Evolutionary conservation across 2,329 filamentous ascomycete genomes (phyloP).

Genomic region (Cladosporium sp.): DNA sequence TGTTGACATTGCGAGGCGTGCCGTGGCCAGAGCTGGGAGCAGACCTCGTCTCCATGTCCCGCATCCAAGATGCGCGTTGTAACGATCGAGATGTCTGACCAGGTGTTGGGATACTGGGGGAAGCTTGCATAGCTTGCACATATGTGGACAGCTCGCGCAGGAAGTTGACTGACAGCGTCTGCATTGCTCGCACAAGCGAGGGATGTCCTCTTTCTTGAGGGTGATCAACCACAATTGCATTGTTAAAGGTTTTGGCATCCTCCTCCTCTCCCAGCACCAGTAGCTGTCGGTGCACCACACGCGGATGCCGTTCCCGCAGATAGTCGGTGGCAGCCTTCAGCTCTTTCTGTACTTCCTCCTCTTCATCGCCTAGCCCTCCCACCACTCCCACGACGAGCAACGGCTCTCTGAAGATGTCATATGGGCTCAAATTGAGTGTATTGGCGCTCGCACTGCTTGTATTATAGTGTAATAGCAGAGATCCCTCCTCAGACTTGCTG

Average conservation of each 20-base stretch:
- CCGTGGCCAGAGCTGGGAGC: slow-evolving; percentile 18
- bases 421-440: slow-evolving; percentile 75
- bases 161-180: slow-evolving; percentile 41
- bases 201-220: slow-evolving; percentile 16
- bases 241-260: slow-evolving; percentile 4
- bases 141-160: slow-evolving; percentile 46
- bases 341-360: slow-evolving; percentile 43
- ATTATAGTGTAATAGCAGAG: slow-evolving; percentile 82
- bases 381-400: slow-evolving; percentile 79
- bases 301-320: slow-evolving; percentile 29
- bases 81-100: slow-evolving; percentile 42
- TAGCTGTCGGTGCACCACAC: slow-evolving; percentile 31
- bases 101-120: slow-evolving; percentile 72
- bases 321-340: slow-evolving; percentile 25
- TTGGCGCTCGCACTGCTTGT: slow-evolving; percentile 75
- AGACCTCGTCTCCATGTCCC: slow-evolving; percentile 6
- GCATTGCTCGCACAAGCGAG: slow-evolving; percentile 42
- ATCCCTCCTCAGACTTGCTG: slow-evolving; percentile 77
- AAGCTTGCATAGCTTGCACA: slow-evolving; percentile 44
- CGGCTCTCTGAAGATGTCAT: slow-evolving; percentile 84
- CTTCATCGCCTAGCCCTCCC: slow-evolving; percentile 54
- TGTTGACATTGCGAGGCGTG: slow-evolving; percentile 20
- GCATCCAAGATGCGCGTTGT: slow-evolving; percentile 31
- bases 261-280: slow-evolving; percentile 21
- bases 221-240: slow-evolving; percentile 15